phyloP scores from a whole-genome alignment of 2,329 filamentous ascomycete genomes.

The Fusarium liriodendri region DNA sequence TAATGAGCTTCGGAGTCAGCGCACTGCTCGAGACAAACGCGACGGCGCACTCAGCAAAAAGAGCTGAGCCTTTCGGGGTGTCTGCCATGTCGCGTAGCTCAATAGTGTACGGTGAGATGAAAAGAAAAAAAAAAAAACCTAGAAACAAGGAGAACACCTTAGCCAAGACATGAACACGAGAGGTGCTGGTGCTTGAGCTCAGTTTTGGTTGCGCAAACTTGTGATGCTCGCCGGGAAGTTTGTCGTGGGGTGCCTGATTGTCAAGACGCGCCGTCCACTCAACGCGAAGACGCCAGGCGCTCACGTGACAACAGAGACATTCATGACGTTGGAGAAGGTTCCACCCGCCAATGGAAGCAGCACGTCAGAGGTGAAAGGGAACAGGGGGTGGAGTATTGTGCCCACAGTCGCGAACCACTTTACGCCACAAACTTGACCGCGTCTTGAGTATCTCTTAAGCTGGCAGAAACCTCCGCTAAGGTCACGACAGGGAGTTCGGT shows the following conservation, averaged over 20 bases:
- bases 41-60: slow-evolving; percentile 58
- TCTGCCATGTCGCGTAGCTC: slow-evolving; percentile 45
- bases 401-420: slow-evolving; percentile 19
- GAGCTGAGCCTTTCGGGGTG: slow-evolving; percentile 33
- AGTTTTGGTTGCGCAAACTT: slow-evolving; percentile 6
- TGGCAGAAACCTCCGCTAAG: no score
- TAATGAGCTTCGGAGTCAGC: slow-evolving; percentile 54
- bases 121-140: slow-evolving; percentile 4
- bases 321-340: neutral
- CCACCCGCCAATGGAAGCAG: neutral
- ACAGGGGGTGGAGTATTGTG: neutral
- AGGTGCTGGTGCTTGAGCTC: neutral
- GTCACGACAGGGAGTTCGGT: no score
- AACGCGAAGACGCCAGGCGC: slow-evolving; percentile 53
- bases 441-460: neutral
- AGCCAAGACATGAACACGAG: slow-evolving; percentile 27
- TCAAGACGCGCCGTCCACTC: slow-evolving; percentile 32
- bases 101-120: slow-evolving; percentile 3
- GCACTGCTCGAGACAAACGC: slow-evolving; percentile 58
- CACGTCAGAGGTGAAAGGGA: slow-evolving; percentile 1
- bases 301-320: slow-evolving; percentile 46
- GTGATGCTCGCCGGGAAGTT: neutral
- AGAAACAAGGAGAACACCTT: neutral
- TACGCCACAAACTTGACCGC: slow-evolving; percentile 20
- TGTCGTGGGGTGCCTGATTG: slow-evolving; percentile 32